These are phyloP conservation scores for Bimuria novae-zelandiae DNA, from an alignment of 2,329 filamentous ascomycete genomes.

Conservation along the genomic window DNA sequence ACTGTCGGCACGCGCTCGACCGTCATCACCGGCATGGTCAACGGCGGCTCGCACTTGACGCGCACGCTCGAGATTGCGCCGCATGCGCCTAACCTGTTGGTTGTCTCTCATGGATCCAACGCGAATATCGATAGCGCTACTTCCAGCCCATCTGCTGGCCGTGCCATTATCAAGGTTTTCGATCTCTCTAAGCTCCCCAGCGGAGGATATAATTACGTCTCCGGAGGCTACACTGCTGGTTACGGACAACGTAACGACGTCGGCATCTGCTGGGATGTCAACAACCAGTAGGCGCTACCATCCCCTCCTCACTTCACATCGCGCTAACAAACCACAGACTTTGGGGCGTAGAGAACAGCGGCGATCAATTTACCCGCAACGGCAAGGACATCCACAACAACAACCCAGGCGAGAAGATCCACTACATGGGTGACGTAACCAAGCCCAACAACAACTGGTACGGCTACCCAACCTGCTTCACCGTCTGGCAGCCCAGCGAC, in stretches of 20 bases:
- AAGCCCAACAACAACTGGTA: slow-evolving; percentile 60
- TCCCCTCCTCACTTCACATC: slow-evolving; percentile 33
- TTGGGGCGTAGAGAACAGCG: slow-evolving; percentile 69
- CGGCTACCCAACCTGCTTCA: slow-evolving; percentile 72
- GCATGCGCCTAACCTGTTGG: slow-evolving; percentile 59
- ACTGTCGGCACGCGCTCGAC: slow-evolving; percentile 57
- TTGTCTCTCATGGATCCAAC: slow-evolving; percentile 68
- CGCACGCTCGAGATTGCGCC: slow-evolving; percentile 67
- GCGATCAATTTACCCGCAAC: slow-evolving; percentile 64
- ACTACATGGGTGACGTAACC: slow-evolving; percentile 64
- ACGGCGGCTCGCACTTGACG: slow-evolving; percentile 62
- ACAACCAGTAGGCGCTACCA: slow-evolving; percentile 56
- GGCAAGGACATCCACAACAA: slow-evolving; percentile 66
- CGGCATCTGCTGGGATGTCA: slow-evolving; percentile 55
- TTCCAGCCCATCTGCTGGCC: slow-evolving; percentile 56
- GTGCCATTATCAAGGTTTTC: slow-evolving; percentile 68
- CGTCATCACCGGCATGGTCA: slow-evolving; percentile 63
- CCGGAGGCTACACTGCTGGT: slow-evolving; percentile 55
- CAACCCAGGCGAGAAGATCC: slow-evolving; percentile 75
- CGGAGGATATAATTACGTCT: slow-evolving; percentile 55
- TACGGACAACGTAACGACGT: slow-evolving; percentile 76
- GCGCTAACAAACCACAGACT: slow-evolving; percentile 26
- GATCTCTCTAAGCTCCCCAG: slow-evolving; percentile 50
- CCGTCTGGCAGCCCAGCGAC: slow-evolving; percentile 63
- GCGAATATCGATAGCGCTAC: slow-evolving; percentile 64